phyloP scores from a whole-genome alignment of 345 rosid species.

The Passiflora organensis region DNA sequence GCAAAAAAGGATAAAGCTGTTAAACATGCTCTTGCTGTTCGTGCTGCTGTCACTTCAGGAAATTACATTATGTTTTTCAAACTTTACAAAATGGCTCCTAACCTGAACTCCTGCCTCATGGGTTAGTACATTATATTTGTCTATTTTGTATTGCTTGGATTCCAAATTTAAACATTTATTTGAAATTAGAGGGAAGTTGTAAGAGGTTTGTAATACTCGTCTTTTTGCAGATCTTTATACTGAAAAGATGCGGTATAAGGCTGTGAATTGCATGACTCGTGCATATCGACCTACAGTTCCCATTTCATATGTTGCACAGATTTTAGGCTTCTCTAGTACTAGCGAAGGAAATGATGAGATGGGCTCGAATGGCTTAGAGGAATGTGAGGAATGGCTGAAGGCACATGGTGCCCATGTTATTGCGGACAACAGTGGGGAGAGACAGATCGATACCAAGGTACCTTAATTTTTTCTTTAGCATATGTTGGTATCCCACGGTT shows the following conservation, averaged over 20 bases:
- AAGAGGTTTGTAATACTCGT: background rate
- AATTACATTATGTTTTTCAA: conserved; percentile 84
- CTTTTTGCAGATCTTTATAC: conserved; percentile 68
- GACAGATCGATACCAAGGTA: conserved; percentile 85
- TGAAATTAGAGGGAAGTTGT: background rate
- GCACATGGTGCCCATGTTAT: conserved; percentile 72
- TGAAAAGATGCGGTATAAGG: conserved; percentile 91
- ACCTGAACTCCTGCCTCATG: conserved; percentile 84
- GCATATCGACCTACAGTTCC: conserved; percentile 90
- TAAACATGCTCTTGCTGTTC: conserved; percentile 93
- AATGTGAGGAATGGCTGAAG: conserved; percentile 85
- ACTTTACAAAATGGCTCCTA: conserved; percentile 81
- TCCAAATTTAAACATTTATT: background rate
- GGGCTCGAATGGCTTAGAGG: conserved; percentile 53
- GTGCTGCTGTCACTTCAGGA: conserved; percentile 89
- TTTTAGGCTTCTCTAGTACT: conserved; percentile 56
- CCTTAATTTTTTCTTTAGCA: background rate
- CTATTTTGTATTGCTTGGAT: background rate
- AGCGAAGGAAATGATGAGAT: conserved; percentile 51
- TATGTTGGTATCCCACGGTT: too few relatives aligned
- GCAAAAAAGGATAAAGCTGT: conserved; percentile 73
- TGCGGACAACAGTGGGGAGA: conserved; percentile 57
- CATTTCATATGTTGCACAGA: conserved; percentile 62
- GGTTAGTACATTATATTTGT: conserved; percentile 39
- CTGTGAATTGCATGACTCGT: conserved; percentile 76